A percentile compares a stretch with the other conserved stretches of the same genome.
These are phyloP conservation scores for Trichoderma cornu-damae DNA, from an alignment of 2,329 filamentous ascomycete genomes.

Conservation along the genomic window DNA sequence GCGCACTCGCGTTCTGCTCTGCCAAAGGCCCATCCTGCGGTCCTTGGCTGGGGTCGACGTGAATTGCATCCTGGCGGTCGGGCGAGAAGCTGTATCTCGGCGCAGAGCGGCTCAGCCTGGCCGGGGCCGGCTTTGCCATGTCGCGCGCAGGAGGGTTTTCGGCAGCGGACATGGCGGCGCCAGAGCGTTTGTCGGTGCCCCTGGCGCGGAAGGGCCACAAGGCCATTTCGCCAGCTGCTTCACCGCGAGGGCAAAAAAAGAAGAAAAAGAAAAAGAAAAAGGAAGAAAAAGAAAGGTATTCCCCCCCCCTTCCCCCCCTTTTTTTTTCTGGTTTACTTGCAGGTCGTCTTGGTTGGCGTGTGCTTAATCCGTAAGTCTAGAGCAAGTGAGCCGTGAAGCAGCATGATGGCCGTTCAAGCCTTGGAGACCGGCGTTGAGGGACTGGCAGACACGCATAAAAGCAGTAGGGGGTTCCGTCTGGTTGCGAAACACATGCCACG, in stretches of 20 bases:
- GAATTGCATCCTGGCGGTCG: conserved; percentile 51
- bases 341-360: conserved; percentile 27
- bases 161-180: conserved; percentile 48
- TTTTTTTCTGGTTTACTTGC: conserved; percentile 19
- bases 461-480: conserved; percentile 10
- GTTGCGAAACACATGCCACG: conserved; percentile 18
- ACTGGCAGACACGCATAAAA: conserved; percentile 15
- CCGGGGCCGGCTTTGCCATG: conserved; percentile 29
- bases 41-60: conserved; percentile 30
- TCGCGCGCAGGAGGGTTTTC: conserved; percentile 40
- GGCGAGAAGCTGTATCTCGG: conserved; percentile 56
- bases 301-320: conserved; percentile 24
- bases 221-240: conserved; percentile 51
- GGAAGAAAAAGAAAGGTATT: too few relatives aligned
- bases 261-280: too few relatives aligned
- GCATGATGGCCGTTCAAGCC: conserved; percentile 18
- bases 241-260: conserved; percentile 22
- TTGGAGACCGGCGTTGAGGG: too few relatives aligned
- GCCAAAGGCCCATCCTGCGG: conserved; percentile 14
- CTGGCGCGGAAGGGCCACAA: conserved; percentile 79
- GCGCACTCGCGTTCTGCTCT: conserved; percentile 20
- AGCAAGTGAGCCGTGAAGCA: conserved; percentile 15
- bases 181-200: conserved; percentile 58
- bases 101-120: conserved; percentile 41
- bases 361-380: conserved; percentile 10